Evolutionary conservation across 2,329 filamentous ascomycete genomes (phyloP), one percentile per base, ranked within the genome.

Genomic region (Pleomassaria siparia): DNA sequence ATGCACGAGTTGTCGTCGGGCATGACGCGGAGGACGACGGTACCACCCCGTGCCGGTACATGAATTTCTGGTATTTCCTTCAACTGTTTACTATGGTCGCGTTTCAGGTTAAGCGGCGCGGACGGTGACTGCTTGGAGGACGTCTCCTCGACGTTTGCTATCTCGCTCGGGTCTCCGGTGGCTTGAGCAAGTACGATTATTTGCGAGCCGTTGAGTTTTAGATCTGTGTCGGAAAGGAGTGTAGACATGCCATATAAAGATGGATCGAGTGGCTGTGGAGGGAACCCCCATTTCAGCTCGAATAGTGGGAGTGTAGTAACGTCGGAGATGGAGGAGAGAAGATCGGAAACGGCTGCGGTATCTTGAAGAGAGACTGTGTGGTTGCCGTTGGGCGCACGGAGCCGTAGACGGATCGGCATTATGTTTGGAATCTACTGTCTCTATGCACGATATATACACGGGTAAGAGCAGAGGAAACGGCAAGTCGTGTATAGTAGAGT

Each of bases 1-100:
- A 97, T 84, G 72, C 92, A 97, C 49, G 86, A 90, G 71, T 96
- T 96, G 71, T 97, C 92, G 64, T 96, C 92, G 4, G 91, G 90
- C 92, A 97, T 96, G 42, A 97, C 89, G 12, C 92, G 86, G 15
- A 96, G 80, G 8, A 95, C 87, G 15, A 82, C 70, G 1, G 77
- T 80, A 39, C 81, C 82, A 25, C 74, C 73, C 40, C 81, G 78
- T 22, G 78, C 73, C 6, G 81, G 77, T 0, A 85, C 75, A 0
- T 78, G 72, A 1, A 87, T 70, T 58, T 86, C 82, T 0, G 84
- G 84, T 1, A 83, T 81, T 53, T 87, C 83, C 37, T 76, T 75
- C 32, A 80, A 74, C 20, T 73, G 56, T 4, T 73, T 64, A 16
- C 71, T 70, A 24, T 68, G 52, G 47, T 75, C 79, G 35, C 74